Percentiles rank a stretch among this genome's conserved stretches.
Conservation (phyloP, 805 yeast genomes). For the Myxozyma vanderwaltii region DNA sequence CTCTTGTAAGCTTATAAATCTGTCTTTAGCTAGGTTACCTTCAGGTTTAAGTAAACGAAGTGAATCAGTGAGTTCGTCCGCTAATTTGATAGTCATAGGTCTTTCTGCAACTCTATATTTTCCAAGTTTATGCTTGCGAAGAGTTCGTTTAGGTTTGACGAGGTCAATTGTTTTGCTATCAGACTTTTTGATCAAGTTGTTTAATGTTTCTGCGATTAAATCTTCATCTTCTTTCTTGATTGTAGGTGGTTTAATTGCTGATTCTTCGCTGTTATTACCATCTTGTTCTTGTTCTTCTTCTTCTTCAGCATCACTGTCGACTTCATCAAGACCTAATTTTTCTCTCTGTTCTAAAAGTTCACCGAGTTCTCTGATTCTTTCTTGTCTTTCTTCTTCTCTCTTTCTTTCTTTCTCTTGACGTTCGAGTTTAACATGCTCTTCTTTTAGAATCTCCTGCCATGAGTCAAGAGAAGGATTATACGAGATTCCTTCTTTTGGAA, state of each 20-base stretch:
- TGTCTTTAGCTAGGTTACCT: conserved; percentile 81
- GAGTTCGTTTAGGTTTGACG: conserved; percentile 38
- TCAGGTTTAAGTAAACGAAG: conserved; percentile 85
- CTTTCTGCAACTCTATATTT: conserved; percentile 45
- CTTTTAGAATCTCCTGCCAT: conserved; percentile 73
- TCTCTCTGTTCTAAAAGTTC: conserved; percentile 61
- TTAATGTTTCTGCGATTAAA: conserved; percentile 47
- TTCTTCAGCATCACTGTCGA: conserved; percentile 41
- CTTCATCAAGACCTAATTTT: conserved; percentile 46
- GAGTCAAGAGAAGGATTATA: conserved; percentile 85
- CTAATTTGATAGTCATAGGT: conserved; percentile 71
- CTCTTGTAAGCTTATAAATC: conserved; percentile 78
- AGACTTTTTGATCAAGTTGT: neutral
- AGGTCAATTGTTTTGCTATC: conserved; percentile 43
- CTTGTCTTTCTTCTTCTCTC: conserved; percentile 62
- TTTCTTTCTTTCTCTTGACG: conserved; percentile 58
- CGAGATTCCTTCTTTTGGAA: conserved; percentile 86
- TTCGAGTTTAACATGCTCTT: conserved; percentile 68
- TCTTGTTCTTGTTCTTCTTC: no score
- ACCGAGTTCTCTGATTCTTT: conserved; percentile 65
- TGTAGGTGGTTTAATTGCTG: conserved; percentile 58
- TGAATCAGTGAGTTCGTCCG: conserved; percentile 85
- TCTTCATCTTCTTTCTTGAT: conserved; percentile 59
- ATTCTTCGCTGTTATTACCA: no score
- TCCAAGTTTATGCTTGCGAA: conserved; percentile 36